Evolutionary conservation across 164 flowering plant genomes (phyloP).

Genomic region (Pachysandra terminalis): DNA sequence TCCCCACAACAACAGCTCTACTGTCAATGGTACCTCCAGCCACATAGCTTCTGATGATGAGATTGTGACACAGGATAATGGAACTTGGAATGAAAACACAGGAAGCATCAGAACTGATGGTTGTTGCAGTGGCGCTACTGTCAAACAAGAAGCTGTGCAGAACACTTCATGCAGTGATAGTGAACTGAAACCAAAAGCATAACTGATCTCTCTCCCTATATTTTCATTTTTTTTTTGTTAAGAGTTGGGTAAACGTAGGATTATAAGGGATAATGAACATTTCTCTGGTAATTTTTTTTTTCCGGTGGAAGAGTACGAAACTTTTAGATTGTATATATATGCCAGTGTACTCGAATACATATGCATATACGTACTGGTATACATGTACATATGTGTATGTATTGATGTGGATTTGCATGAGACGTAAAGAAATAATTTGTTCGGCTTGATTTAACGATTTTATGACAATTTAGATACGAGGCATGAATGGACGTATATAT

Average conservation of each 20-base stretch:
- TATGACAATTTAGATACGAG: too few species aligned
- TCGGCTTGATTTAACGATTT: too few species aligned
- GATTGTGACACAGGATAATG: constrained; percentile 6
- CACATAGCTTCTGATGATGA: constrained; percentile 14
- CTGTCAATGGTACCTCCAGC: constrained; percentile 1
- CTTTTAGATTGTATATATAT: constrained; percentile 6
- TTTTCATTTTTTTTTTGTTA: background rate
- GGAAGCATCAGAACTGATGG: constrained; percentile 6
- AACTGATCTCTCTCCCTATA: background rate
- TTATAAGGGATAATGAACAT: background rate
- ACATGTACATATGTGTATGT: constrained; percentile 12
- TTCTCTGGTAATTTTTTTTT: constrained; percentile 4
- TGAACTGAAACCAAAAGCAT: constrained; percentile 14
- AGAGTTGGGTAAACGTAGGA: constrained; percentile 3
- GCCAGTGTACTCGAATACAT: constrained; percentile 3
- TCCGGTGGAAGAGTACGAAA: constrained; percentile 4
- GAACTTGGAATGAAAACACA: background rate
- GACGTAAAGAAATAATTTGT: constrained; percentile 11
- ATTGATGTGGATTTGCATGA: constrained; percentile 2
- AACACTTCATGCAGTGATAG: constrained; percentile 1
- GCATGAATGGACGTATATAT: too few species aligned
- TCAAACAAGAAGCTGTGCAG: constrained; percentile 26
- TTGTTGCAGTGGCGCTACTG: constrained; percentile 12
- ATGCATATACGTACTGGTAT: constrained; percentile 7
- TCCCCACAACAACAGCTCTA: constrained; percentile 11